phyloP scores from a whole-genome alignment of 2,329 filamentous ascomycete genomes.

The Cucurbitaria berberidis region DNA sequence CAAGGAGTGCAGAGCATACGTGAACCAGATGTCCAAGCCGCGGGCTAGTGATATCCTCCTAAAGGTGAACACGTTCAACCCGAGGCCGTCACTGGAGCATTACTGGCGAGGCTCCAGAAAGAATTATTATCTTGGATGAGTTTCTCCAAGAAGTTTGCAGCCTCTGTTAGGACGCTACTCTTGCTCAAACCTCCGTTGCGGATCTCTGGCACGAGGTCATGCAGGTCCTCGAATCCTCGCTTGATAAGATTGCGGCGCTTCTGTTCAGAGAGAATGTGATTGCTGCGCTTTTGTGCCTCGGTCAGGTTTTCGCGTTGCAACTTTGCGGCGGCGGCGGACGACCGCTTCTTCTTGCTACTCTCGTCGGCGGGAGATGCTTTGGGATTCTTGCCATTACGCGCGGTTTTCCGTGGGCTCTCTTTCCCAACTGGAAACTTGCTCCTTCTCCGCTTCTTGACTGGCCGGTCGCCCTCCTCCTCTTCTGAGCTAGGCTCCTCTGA shows the following conservation, averaged over 20 bases:
- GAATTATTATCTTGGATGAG: slow-evolving; percentile 68
- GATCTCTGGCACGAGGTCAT: slow-evolving; percentile 75
- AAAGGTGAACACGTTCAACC: neutral
- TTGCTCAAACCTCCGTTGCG: slow-evolving; percentile 80
- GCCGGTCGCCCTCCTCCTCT: slow-evolving; percentile 28
- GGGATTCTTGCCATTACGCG: slow-evolving; percentile 27
- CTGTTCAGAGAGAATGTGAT: slow-evolving; percentile 87
- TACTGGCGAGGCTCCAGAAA: slow-evolving; percentile 11
- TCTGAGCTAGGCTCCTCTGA: slow-evolving; percentile 31
- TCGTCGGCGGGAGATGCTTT: slow-evolving; percentile 27
- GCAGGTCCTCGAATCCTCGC: slow-evolving; percentile 81
- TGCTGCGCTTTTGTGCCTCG: slow-evolving; percentile 81
- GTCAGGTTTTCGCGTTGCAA: slow-evolving; percentile 64
- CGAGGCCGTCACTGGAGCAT: neutral
- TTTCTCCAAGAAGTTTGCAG: slow-evolving; percentile 79
- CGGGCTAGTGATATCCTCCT: neutral
- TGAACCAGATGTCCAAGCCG: neutral
- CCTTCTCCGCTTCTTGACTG: slow-evolving; percentile 36
- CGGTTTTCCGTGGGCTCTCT: slow-evolving; percentile 25
- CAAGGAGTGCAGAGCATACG: no score
- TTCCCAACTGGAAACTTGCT: slow-evolving; percentile 18
- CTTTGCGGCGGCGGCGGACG: slow-evolving; percentile 33
- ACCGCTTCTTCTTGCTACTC: slow-evolving; percentile 35
- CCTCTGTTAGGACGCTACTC: slow-evolving; percentile 76
- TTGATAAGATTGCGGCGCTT: slow-evolving; percentile 83